phyloP scores from a whole-genome alignment of 2,329 filamentous ascomycete species.

The Dendryphion nanum region DNA sequence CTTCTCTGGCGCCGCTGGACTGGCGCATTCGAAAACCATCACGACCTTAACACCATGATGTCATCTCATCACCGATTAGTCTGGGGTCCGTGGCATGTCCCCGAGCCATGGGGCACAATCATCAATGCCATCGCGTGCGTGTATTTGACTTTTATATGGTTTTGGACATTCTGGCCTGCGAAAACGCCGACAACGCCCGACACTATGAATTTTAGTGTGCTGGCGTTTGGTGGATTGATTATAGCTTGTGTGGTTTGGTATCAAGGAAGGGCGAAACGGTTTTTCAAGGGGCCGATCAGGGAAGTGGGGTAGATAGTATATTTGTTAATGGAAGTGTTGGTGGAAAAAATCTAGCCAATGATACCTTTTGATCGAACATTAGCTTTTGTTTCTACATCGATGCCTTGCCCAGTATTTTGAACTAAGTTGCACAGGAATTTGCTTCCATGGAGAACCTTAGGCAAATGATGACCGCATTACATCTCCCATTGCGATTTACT shows the following conservation, averaged over 20 bases:
- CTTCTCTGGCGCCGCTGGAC: constrained; percentile 8
- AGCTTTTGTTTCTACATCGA: too few relatives aligned
- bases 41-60: neutral
- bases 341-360: too few relatives aligned
- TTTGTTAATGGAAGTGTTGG: too few relatives aligned
- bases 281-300: neutral
- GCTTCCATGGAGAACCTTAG: too few relatives aligned
- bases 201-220: constrained; percentile 4
- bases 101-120: constrained; percentile 2
- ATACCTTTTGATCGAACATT: too few relatives aligned
- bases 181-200: neutral
- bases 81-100: constrained; percentile 9
- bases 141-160: constrained; percentile 1
- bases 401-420: too few relatives aligned
- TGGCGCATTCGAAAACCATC: constrained; percentile 1
- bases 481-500: too few relatives aligned
- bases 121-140: constrained; percentile 6
- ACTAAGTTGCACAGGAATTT: too few relatives aligned
- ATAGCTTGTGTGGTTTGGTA: constrained; percentile 3
- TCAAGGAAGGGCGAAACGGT: neutral
- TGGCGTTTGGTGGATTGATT: constrained; percentile 1
- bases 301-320: too few relatives aligned
- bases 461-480: too few relatives aligned
- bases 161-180: constrained; percentile 6
- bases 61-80: neutral